phyloP scores from a whole-genome alignment of 805 yeast genomes.

The Saturnispora halmiae region DNA sequence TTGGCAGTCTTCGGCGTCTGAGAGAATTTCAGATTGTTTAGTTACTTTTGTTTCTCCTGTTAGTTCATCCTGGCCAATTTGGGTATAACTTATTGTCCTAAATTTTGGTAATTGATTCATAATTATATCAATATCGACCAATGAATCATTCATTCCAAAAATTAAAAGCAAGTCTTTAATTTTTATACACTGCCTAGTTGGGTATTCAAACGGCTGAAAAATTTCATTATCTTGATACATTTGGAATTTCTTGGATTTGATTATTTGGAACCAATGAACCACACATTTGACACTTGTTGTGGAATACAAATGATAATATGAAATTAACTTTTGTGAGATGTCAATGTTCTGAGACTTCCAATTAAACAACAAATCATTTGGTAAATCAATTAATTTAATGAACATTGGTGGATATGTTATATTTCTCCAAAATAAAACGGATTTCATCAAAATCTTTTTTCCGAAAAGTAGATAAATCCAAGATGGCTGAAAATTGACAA shows the following conservation, averaged over 20 bases:
- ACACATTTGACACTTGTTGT: conserved; percentile 86
- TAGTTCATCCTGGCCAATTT: conserved; percentile 10
- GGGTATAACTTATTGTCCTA: conserved; percentile 8
- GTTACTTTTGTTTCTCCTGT: no score
- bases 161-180: conserved; percentile 62
- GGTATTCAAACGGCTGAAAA: conserved; percentile 41
- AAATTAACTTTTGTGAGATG: conserved; percentile 62
- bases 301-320: conserved; percentile 81
- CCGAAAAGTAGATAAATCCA: conserved; percentile 71
- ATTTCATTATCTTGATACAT: conserved; percentile 72
- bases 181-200: conserved; percentile 40
- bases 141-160: conserved; percentile 75
- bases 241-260: conserved; percentile 66
- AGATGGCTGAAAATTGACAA: conserved; percentile 70
- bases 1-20: not conserved
- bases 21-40: conserved; percentile 4
- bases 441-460: conserved; percentile 57
- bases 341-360: conserved; percentile 74
- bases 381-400: conserved; percentile 58
- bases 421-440: conserved; percentile 57
- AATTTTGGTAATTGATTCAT: conserved; percentile 34
- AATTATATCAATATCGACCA: conserved; percentile 80
- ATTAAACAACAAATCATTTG: conserved; percentile 60
- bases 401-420: conserved; percentile 72
- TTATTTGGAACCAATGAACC: conserved; percentile 95